These are phyloP conservation scores for Penicillium longicatenatum DNA, from an alignment of 495 filamentous ascomycete species.

Conservation along the genomic window DNA sequence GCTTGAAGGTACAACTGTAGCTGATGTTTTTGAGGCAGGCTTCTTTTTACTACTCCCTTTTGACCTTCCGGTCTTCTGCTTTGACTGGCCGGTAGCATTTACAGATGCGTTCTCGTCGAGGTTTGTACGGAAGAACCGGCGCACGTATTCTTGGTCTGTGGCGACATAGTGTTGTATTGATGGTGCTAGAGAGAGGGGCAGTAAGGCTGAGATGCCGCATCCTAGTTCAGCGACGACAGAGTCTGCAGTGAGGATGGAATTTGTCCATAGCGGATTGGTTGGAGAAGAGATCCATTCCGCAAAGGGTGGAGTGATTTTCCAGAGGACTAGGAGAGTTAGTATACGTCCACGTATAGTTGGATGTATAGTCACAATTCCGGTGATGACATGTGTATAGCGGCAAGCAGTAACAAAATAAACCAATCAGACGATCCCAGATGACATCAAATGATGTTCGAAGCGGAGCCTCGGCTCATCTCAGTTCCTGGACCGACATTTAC, in stretches of 20 bases:
- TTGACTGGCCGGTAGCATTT: not conserved
- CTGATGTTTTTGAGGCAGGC: not conserved
- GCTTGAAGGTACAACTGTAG: not conserved
- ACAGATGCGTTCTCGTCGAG: conserved; percentile 59
- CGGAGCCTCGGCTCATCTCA: conserved; percentile 7
- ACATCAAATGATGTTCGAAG: conserved; percentile 2
- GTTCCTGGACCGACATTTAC: not conserved
- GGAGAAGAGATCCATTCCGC: conserved; percentile 74
- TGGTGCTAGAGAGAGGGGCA: conserved; percentile 65
- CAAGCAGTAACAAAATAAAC: not conserved
- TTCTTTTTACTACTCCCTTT: conserved; percentile 25
- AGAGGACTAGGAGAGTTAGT: conserved; percentile 59
- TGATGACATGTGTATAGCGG: too few relatives aligned
- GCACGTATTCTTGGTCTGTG: conserved; percentile 87
- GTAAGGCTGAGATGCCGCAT: conserved; percentile 78
- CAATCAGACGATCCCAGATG: conserved; percentile 1
- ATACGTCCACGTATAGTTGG: too few relatives aligned
- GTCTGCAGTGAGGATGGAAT: conserved; percentile 51
- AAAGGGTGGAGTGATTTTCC: conserved; percentile 89
- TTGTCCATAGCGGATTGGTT: conserved; percentile 64
- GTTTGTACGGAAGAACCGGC: conserved; percentile 73
- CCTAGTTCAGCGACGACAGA: conserved; percentile 80
- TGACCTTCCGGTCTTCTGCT: conserved; percentile 7
- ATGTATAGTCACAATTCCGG: not conserved
- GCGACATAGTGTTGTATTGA: conserved; percentile 67